Evolutionary conservation across 352 stramenopile genomes (phyloP).

Genomic region (Globisporangium alternatum): DNA sequence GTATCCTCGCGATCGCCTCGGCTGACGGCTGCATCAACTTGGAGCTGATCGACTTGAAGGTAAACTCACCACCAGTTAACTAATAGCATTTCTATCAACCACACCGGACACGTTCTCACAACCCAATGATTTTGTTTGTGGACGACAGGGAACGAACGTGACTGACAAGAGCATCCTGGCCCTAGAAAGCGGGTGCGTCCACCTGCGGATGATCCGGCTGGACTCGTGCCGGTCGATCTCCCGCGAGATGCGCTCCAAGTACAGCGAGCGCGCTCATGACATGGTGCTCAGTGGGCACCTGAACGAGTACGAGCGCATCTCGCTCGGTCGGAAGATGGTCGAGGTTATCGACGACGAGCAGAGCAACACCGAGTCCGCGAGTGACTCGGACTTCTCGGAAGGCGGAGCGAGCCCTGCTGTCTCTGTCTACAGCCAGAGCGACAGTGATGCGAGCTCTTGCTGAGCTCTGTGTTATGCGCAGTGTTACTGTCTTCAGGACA

Average conservation of each 20-base stretch:
- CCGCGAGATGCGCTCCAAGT: conserved; percentile 37
- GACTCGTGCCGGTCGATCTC: conserved; percentile 72
- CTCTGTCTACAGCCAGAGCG: neutral
- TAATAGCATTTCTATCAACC: neutral
- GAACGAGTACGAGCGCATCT: conserved; percentile 36
- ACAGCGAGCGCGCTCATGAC: conserved; percentile 25
- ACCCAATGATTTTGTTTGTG: conserved; percentile 1
- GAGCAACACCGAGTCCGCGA: conserved; percentile 21
- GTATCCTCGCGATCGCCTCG: conserved; percentile 34
- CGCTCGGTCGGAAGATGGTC: conserved; percentile 32
- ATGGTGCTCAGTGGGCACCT: conserved; percentile 22
- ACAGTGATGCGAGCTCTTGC: neutral
- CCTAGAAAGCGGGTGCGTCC: conserved; percentile 35
- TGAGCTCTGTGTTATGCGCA: neutral
- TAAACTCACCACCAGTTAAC: conserved; percentile 11
- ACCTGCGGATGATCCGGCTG: conserved; percentile 53
- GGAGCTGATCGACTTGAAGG: conserved; percentile 65
- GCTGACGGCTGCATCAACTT: conserved; percentile 29
- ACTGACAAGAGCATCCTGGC: conserved; percentile 41
- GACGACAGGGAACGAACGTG: conserved; percentile 42
- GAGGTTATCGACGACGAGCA: conserved; percentile 32
- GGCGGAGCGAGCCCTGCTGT: neutral
- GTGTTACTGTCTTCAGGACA: neutral
- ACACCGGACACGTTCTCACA: neutral
- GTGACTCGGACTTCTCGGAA: conserved; percentile 27